These are phyloP conservation scores for Linnemannia exigua DNA, from an alignment of 192 early-diverging fungal genomes.

Conservation along the genomic window DNA sequence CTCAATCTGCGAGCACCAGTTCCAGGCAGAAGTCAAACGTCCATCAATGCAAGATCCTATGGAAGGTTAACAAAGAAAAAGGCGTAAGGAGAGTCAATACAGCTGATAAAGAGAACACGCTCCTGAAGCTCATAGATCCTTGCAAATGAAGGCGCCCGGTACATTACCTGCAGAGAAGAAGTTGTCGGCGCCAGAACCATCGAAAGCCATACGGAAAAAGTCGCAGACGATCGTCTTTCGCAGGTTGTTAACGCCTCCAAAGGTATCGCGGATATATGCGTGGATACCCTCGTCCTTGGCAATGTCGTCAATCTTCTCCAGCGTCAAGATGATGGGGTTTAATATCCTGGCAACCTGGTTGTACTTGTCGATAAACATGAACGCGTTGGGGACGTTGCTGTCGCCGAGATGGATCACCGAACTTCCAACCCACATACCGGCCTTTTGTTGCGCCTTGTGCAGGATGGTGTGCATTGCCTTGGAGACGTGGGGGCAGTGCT, in stretches of 20 bases:
- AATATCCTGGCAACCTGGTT: constrained; percentile 98
- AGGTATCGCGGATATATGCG: constrained; percentile 78
- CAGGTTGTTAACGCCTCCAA: constrained; percentile 73
- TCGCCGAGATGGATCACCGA: constrained; percentile 98
- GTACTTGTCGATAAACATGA: constrained; percentile 99
- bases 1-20: constrained; percentile 92
- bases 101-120: too few relatives aligned
- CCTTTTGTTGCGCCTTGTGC: constrained; percentile 86
- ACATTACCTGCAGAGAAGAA: constrained; percentile 86
- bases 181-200: constrained; percentile 95
- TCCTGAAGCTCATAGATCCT: not conserved
- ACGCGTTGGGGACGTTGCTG: constrained; percentile 97
- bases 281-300: constrained; percentile 69
- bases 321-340: constrained; percentile 83
- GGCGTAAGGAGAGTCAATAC: not conserved
- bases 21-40: constrained; percentile 92
- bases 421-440: constrained; percentile 93
- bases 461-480: constrained; percentile 92
- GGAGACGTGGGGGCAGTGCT: constrained; percentile 87
- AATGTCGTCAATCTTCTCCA: constrained; percentile 80
- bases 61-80: not conserved
- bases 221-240: constrained; percentile 87
- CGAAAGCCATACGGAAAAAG: constrained; percentile 97
- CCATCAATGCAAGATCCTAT: constrained; percentile 92
- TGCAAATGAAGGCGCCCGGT: not conserved